Evolutionary conservation across 148 eudicot species (phyloP).

Genomic region (Chenopodium album): DNA sequence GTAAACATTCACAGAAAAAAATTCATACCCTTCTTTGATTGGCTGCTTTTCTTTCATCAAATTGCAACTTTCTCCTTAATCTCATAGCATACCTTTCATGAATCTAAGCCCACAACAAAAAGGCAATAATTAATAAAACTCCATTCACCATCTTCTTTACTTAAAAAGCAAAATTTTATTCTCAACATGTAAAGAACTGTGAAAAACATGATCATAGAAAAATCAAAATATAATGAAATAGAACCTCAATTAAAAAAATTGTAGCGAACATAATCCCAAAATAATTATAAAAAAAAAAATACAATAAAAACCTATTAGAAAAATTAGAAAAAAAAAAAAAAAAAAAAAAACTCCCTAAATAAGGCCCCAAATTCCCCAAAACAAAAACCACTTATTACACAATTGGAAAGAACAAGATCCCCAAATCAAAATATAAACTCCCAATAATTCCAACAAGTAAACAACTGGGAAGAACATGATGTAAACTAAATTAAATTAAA

Average conservation of each 20-base stretch:
- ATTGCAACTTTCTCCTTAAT: slow-evolving; percentile 62
- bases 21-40: slow-evolving; percentile 66
- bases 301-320: too few relatives aligned
- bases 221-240: neutral
- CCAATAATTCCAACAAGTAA: neutral
- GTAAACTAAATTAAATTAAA: neutral
- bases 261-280: too few relatives aligned
- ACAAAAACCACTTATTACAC: neutral
- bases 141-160: neutral
- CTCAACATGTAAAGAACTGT: neutral
- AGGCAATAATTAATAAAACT: neutral
- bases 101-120: slow-evolving; percentile 39
- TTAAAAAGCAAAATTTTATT: neutral
- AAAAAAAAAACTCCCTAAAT: too few relatives aligned
- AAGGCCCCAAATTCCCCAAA: too few relatives aligned
- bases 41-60: slow-evolving; percentile 67
- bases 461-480: neutral
- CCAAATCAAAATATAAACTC: neutral
- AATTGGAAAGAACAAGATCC: neutral
- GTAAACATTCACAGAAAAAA: neutral
- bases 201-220: neutral
- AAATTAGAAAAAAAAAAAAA: too few relatives aligned
- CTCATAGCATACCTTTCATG: slow-evolving; percentile 60
- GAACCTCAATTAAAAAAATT: neutral
- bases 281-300: too few relatives aligned